A percentile compares a stretch with the other conserved stretches of the same genome.
phyloP scores from a whole-genome alignment of 1,284 basidiomycete species.

The Apiotrichum veenhuisii region DNA sequence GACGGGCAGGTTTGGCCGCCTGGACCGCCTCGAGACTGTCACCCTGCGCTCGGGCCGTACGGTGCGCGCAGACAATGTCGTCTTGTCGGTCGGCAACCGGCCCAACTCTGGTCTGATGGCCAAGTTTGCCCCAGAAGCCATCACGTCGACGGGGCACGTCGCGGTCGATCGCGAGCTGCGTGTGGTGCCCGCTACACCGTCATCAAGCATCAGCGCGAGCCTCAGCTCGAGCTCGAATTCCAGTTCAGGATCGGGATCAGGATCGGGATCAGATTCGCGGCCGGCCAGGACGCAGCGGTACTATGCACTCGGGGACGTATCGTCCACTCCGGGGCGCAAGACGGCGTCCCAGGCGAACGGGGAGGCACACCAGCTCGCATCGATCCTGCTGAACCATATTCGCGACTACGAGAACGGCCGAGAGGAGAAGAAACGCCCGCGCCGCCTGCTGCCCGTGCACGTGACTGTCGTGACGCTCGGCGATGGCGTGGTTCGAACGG shows the following conservation, averaged over 20 bases:
- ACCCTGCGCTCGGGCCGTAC: slow-evolving; percentile 32
- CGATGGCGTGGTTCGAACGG: not conserved
- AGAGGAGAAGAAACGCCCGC: not conserved
- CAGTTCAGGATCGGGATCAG: too few species aligned
- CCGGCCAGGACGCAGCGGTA: not conserved
- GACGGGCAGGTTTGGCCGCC: not conserved
- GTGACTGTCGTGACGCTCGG: slow-evolving; percentile 9
- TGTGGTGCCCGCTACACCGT: slow-evolving; percentile 22
- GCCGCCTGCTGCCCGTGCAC: too few species aligned
- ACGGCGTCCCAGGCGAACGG: slow-evolving; percentile 3
- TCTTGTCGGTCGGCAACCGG: slow-evolving; percentile 47
- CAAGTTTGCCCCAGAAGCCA: slow-evolving; percentile 30
- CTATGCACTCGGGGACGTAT: slow-evolving; percentile 44
- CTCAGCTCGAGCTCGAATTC: too few species aligned
- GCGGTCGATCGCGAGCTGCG: slow-evolving; percentile 42
- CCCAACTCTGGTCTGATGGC: slow-evolving; percentile 32
- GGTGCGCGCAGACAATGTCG: slow-evolving; percentile 50
- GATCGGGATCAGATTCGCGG: too few species aligned
- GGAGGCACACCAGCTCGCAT: not conserved
- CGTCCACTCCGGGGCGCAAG: slow-evolving; percentile 6
- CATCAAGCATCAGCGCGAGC: too few species aligned
- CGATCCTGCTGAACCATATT: not conserved
- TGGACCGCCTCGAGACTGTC: slow-evolving; percentile 13
- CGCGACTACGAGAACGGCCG: not conserved
- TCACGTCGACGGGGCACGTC: slow-evolving; percentile 40